Conservation (phyloP, 345 rosid species). For the Arabidopsis arenosa region DNA sequence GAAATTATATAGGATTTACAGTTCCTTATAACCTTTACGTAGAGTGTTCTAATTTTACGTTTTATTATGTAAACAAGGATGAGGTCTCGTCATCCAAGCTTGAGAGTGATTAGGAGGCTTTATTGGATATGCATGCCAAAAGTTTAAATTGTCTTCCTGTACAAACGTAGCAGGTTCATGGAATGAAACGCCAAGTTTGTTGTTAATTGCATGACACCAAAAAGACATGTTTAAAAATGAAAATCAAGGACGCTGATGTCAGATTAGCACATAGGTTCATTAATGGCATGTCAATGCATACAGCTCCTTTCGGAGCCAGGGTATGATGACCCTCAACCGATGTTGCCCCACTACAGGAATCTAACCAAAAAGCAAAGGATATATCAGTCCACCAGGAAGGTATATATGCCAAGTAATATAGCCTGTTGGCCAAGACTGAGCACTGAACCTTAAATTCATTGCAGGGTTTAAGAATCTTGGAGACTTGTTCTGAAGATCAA, state of each 20-base stretch:
- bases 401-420: slow-evolving; percentile 1
- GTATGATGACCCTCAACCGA: slow-evolving; percentile 97
- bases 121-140: neutral
- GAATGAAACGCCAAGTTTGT: neutral
- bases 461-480: slow-evolving; percentile 80
- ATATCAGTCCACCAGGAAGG: slow-evolving; percentile 17
- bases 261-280: slow-evolving; percentile 70
- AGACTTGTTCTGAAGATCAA: slow-evolving; percentile 60
- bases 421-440: neutral
- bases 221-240: neutral
- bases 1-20: neutral
- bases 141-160: neutral
- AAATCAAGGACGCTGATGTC: slow-evolving; percentile 19
- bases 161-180: slow-evolving; percentile 19
- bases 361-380: slow-evolving; percentile 49
- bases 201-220: neutral
- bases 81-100: neutral
- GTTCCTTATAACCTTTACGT: neutral
- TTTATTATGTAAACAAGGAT: neutral
- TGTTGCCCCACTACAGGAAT: slow-evolving; percentile 95
- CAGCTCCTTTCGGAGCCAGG: slow-evolving; percentile 86
- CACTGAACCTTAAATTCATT: slow-evolving; percentile 66
- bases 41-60: neutral
- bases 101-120: neutral
- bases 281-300: slow-evolving; percentile 83